Conservation (phyloP, 148 eudicot genomes). For the Salicornia ramosissima region DNA sequence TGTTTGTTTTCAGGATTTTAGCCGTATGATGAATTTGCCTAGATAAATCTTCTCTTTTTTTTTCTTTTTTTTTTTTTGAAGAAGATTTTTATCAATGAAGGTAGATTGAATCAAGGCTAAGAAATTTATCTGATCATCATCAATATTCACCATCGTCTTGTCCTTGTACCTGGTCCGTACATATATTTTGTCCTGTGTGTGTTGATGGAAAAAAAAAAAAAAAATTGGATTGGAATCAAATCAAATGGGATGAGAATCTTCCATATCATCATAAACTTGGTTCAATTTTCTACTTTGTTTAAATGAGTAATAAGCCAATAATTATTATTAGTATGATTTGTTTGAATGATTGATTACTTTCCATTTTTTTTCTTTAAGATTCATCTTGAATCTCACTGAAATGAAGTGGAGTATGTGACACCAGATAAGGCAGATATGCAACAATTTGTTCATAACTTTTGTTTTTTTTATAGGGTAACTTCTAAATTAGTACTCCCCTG, state of each 20-base stretch:
- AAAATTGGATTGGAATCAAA: background rate
- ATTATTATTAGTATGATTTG: background rate
- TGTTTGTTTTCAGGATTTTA: conserved; percentile 78
- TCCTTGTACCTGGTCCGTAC: conserved; percentile 5
- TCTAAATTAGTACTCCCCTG: no score
- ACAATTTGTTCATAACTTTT: no score
- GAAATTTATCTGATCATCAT: background rate
- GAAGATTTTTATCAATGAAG: background rate
- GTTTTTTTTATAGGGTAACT: no score
- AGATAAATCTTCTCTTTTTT: conserved; percentile 10
- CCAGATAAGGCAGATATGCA: background rate
- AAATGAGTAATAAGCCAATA: no score
- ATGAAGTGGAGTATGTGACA: no score
- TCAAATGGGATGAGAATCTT: background rate
- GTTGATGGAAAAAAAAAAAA: no score
- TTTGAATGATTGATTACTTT: background rate
- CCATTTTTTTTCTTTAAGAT: no score
- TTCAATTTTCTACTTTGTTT: no score
- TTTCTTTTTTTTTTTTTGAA: background rate
- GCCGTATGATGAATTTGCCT: conserved; percentile 63
- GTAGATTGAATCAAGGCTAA: background rate
- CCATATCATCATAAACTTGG: background rate
- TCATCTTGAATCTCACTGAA: background rate
- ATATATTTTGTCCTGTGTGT: conserved; percentile 11
- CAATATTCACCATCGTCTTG: background rate